Conservation (phyloP, 2,329 filamentous ascomycete species). For the Diaporthe caulivora region DNA sequence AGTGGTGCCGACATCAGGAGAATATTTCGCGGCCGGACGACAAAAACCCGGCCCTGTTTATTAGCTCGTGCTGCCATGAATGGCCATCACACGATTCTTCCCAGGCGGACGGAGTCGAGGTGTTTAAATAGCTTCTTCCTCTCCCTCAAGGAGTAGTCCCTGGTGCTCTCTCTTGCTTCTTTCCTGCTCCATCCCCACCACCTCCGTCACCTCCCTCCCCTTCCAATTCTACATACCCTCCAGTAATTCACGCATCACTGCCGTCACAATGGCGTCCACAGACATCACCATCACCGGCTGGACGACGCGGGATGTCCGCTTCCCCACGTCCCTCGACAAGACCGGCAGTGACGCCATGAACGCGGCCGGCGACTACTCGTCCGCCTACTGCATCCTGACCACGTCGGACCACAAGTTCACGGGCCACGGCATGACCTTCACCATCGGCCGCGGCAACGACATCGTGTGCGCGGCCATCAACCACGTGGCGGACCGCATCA, state of each 20-base stretch:
- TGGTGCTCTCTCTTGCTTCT: neutral
- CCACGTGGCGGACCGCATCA: conserved; percentile 81
- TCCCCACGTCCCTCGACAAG: conserved; percentile 93
- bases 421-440: conserved; percentile 89
- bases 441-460: conserved; percentile 90
- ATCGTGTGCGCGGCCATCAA: conserved; percentile 89
- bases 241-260: neutral
- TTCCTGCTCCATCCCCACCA: neutral
- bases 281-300: conserved; percentile 81
- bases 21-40: conserved; percentile 30
- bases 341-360: conserved; percentile 99
- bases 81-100: conserved; percentile 19
- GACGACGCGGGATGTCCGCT: conserved; percentile 79
- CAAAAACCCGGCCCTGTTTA: conserved; percentile 31
- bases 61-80: conserved; percentile 18
- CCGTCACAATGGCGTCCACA: conserved; percentile 41
- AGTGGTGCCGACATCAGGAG: conserved; percentile 34
- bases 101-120: neutral
- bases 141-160: neutral
- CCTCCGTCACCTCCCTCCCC: too few species aligned
- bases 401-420: conserved; percentile 76
- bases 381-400: conserved; percentile 92
- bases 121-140: conserved; percentile 17
- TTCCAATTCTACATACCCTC: neutral
- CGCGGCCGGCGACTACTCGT: conserved; percentile 89